Evolutionary conservation across 2,329 filamentous ascomycete genomes (phyloP).

Genomic region (Thielaviopsis populi): DNA sequence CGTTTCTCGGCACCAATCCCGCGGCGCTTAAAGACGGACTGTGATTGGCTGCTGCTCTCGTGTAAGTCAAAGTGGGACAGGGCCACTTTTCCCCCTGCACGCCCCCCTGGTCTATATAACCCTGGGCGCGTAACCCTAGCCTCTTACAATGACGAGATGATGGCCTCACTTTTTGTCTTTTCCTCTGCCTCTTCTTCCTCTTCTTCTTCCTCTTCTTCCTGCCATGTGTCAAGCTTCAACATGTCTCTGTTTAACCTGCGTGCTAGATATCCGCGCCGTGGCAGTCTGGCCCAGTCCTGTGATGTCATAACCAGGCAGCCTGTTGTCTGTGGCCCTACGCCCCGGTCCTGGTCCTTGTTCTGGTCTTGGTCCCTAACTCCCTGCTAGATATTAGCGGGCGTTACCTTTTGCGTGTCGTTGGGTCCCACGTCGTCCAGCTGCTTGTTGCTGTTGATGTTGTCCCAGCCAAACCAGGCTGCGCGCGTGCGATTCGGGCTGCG

Average conservation of each 20-base stretch:
- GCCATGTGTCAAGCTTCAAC: not conserved
- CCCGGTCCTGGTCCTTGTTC: no score
- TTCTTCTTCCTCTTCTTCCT: no score
- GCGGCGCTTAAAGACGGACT: not conserved
- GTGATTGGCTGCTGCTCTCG: not conserved
- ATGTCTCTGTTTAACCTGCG: not conserved
- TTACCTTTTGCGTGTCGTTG: constrained; percentile 16
- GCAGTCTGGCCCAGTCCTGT: not conserved
- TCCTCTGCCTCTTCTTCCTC: no score
- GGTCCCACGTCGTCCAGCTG: constrained; percentile 18
- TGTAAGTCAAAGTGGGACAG: constrained; percentile 7
- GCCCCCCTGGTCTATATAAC: not conserved
- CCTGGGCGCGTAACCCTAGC: not conserved
- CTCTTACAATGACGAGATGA: no score
- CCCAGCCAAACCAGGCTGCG: constrained; percentile 22
- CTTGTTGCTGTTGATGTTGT: constrained; percentile 19
- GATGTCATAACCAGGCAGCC: no score
- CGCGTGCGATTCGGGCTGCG: constrained; percentile 12
- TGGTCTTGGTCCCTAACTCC: no score
- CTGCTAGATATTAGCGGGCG: not conserved
- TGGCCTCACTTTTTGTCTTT: no score
- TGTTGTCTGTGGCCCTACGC: no score
- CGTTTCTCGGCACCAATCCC: constrained; percentile 3
- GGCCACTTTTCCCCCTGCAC: not conserved
- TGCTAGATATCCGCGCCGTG: not conserved